Percentiles rank a stretch among this genome's conserved stretches.
These are phyloP conservation scores for Pyrus pyrifolia DNA, from an alignment of 306 rosid genomes.

Conservation along the genomic window DNA sequence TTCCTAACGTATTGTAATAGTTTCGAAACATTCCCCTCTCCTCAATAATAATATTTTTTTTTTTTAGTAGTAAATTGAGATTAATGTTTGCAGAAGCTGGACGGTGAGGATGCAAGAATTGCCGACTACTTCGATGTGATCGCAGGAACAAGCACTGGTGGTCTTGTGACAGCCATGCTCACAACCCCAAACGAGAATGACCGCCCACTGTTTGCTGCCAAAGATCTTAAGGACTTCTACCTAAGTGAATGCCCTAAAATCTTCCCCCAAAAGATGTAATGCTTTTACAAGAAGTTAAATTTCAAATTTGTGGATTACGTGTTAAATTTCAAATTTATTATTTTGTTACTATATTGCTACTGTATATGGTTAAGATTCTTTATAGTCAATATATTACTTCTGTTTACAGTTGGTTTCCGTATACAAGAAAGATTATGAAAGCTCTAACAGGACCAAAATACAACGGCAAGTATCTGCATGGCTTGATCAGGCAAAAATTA, in stretches of 20 bases:
- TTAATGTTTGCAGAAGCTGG: constrained; percentile 34
- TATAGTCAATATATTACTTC: neutral
- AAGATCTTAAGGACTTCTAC: constrained; percentile 49
- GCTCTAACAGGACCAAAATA: constrained; percentile 38
- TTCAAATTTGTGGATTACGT: neutral
- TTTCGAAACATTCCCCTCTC: too few relatives aligned
- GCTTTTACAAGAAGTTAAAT: neutral
- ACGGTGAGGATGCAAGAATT: constrained; percentile 56
- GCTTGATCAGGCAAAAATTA: constrained; percentile 19
- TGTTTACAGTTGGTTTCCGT: neutral
- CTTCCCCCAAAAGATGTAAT: constrained; percentile 30
- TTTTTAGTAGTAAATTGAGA: neutral
- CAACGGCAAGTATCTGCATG: constrained; percentile 36
- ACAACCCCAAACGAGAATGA: constrained; percentile 37
- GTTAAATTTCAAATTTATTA: too few relatives aligned
- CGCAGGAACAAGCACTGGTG: constrained; percentile 70
- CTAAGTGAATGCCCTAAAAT: constrained; percentile 43
- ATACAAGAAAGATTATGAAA: neutral
- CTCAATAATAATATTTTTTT: too few relatives aligned
- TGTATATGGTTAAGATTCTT: too few relatives aligned
- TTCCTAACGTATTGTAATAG: too few relatives aligned
- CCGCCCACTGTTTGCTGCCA: constrained; percentile 51
- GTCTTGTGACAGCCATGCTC: constrained; percentile 58
- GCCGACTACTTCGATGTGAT: constrained; percentile 68
- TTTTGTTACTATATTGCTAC: too few relatives aligned